phyloP scores from a whole-genome alignment of 768 basidiomycete species.

The Tricholomella constricta region DNA sequence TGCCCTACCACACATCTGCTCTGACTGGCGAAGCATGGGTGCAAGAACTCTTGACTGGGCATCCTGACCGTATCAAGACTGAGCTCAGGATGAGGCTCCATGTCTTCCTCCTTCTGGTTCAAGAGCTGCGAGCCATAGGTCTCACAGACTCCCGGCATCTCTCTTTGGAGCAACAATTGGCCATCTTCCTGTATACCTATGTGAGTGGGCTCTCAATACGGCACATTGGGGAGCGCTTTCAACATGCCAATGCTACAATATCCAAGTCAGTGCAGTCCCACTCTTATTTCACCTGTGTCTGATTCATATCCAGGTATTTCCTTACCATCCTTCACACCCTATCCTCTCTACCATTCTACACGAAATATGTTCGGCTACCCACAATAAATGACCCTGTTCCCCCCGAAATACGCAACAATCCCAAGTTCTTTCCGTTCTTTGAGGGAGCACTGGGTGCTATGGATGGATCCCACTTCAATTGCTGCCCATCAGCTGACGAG shows the following conservation, averaged over 20 bases:
- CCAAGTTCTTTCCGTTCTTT: slow-evolving; percentile 29
- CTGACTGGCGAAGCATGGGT: slow-evolving; percentile 25
- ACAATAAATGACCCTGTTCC: slow-evolving; percentile 1
- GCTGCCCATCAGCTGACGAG: slow-evolving; percentile 5
- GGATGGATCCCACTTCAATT: slow-evolving; percentile 20
- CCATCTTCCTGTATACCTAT: slow-evolving; percentile 29
- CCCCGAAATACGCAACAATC: slow-evolving; percentile 15
- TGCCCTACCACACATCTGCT: slow-evolving; percentile 23
- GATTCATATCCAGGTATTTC: slow-evolving; percentile 6
- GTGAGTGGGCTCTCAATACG: slow-evolving; percentile 21
- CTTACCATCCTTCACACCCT: background rate
- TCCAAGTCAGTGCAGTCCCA: background rate
- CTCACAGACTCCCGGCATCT: slow-evolving; percentile 2
- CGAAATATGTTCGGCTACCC: slow-evolving; percentile 14
- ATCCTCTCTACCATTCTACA: slow-evolving; percentile 18
- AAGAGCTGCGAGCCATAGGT: background rate
- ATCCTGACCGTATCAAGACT: slow-evolving; percentile 21
- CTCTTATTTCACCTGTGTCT: background rate
- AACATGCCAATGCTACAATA: slow-evolving; percentile 15
- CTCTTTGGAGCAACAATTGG: slow-evolving; percentile 19
- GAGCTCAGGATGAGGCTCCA: slow-evolving; percentile 22
- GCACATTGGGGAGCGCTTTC: slow-evolving; percentile 29
- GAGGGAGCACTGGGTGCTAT: slow-evolving; percentile 24
- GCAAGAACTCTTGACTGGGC: slow-evolving; percentile 22
- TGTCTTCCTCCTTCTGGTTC: slow-evolving; percentile 20